Base-by-base conservation (phyloP, 306 rosid species). In the Pterocarpus macrocarpus region DNA sequence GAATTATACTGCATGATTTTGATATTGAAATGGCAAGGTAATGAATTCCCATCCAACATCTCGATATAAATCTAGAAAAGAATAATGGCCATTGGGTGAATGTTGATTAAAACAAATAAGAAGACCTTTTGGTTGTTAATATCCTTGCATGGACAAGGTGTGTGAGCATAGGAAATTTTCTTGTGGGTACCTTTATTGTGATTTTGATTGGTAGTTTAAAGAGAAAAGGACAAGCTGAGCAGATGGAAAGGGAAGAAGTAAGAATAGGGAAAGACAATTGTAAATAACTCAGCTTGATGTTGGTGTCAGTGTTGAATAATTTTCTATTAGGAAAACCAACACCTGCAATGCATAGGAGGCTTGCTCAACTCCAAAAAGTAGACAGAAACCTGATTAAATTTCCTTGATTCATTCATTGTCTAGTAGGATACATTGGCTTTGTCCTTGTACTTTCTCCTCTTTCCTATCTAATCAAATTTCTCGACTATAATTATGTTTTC, bases 141-240 rank as follows among this genome's bases (percentile, higher is more conserved):
- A 38, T 39, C 35, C 53, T 41, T 22, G 7, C 52, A 41, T 33
- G 3, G 13, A 4, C 14, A 58, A 8, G 9, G 28, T 63, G 8
- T 13, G 47, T 14, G 47, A 64, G 30, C 69, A 3, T 39, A 8
- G 52, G 28, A 65, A 41, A 39, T 65, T 52, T 65, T 38, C 16
- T 44, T 22, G 73, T 64, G 43, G n/a, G 11, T 36, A 13, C 44
- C 16, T 11, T 59, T 1, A 28, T 64, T 35, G 47, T 64, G 47
- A 64, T 16, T 64, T 64, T 14, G 69, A 14, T 64, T 66, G 14
- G 52, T 39, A 66, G 71, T 39, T 47, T 47, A 45, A 28, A 45
- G 22, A 45, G 57, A 13, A 47, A 69, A 30, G 57, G 15, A 9
- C 14, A 45, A 28, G 58, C 17, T 45, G 9, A 45, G 28, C 11